Evolutionary conservation across 805 yeast species (phyloP).

Genomic region (Cyberlindnera subsufficiens): DNA sequence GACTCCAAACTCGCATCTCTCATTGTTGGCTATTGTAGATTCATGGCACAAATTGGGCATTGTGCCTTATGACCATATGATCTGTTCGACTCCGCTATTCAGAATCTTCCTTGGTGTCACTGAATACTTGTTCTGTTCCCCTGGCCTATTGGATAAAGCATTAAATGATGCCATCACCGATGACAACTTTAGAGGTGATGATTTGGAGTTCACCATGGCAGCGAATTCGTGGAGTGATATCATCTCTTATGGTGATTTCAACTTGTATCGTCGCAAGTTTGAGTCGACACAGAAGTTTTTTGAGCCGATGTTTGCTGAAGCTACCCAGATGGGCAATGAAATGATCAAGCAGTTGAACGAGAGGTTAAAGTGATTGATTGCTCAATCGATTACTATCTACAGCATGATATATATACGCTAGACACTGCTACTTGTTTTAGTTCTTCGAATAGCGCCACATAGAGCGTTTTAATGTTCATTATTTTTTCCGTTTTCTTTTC

Average conservation of each 20-base stretch:
- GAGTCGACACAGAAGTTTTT: slow-evolving; percentile 81
- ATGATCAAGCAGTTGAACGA: slow-evolving; percentile 64
- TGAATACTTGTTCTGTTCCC: slow-evolving; percentile 83
- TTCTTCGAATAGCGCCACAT: too few relatives aligned
- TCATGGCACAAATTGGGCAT: slow-evolving; percentile 84
- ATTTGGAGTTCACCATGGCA: slow-evolving; percentile 86
- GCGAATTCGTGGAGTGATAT: slow-evolving; percentile 84
- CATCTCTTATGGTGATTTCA: slow-evolving; percentile 69
- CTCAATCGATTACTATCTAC: not conserved
- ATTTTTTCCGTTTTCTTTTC: too few relatives aligned
- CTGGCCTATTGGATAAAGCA: slow-evolving; percentile 75
- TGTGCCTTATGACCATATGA: slow-evolving; percentile 93
- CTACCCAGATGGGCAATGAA: slow-evolving; percentile 83
- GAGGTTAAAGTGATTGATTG: slow-evolving; percentile 3
- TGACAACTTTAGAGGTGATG: slow-evolving; percentile 75
- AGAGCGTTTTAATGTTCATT: too few relatives aligned
- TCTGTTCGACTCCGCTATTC: slow-evolving; percentile 91
- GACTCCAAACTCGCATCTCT: slow-evolving; percentile 84
- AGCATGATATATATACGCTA: not conserved
- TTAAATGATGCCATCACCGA: slow-evolving; percentile 65
- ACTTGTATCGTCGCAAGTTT: slow-evolving; percentile 64
- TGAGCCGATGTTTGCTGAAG: slow-evolving; percentile 81
- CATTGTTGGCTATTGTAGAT: slow-evolving; percentile 86
- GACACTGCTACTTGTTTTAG: too few relatives aligned
- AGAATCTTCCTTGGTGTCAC: slow-evolving; percentile 92